Conservation (phyloP, 352 stramenopile species). For the Aphanomyces stellatus region DNA sequence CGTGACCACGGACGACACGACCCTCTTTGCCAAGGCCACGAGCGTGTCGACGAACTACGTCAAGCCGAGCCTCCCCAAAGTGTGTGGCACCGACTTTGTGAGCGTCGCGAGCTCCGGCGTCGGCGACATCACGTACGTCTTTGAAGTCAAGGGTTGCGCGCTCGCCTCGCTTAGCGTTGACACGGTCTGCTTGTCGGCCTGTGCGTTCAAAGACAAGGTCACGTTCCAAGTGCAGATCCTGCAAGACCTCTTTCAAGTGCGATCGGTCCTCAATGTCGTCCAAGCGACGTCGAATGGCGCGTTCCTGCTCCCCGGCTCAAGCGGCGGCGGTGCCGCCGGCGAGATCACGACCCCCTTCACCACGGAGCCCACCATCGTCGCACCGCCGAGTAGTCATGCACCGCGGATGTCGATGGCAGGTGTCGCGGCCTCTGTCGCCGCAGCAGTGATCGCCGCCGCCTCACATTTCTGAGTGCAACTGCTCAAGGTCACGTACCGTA, state of each 20-base stretch:
- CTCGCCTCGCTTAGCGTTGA: no score
- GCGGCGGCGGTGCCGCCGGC: no score
- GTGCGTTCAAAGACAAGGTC: background rate
- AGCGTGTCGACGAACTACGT: conserved; percentile 24
- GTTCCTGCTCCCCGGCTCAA: no score
- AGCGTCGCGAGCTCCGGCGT: conserved; percentile 28
- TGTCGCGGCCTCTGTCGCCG: no score
- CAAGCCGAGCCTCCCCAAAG: conserved; percentile 22
- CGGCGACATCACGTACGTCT: conserved; percentile 28
- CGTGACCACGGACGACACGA: background rate
- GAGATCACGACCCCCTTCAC: no score
- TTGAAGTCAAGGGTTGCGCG: conserved; percentile 24
- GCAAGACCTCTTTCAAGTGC: background rate
- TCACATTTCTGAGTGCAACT: no score
- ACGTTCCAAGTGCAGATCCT: conserved; percentile 8
- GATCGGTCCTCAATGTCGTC: background rate
- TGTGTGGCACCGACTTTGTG: conserved; percentile 35
- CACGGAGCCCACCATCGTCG: no score
- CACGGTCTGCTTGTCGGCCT: background rate
- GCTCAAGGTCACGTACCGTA: no score
- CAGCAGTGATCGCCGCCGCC: no score
- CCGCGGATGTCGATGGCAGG: no score
- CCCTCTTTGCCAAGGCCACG: conserved; percentile 1
- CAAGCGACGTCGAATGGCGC: background rate
- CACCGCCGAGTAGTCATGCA: no score